Evolutionary conservation across 108 stramenopile genomes (phyloP), one percentile per base, ranked within the genome.

Genomic region (Nitzschia putrida): DNA sequence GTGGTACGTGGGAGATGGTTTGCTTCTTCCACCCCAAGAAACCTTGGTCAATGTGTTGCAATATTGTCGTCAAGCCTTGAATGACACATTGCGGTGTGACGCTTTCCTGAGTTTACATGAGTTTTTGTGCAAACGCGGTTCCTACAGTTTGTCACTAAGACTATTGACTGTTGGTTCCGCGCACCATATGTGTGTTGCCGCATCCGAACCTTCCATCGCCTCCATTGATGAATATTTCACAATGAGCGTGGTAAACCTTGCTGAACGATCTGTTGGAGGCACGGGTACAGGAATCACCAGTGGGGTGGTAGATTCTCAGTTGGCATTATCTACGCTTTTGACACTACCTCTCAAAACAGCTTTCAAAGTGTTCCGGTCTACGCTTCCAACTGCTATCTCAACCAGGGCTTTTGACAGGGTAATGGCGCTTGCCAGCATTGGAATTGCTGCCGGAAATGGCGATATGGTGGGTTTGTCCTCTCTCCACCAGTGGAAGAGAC

Each of bases 1-100:
- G 0, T 94, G 93, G 93, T 91, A 94, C 47, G 74, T 91, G 53
- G 93, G 90, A 26, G 93, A 94, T 74, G 93, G 93, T 37, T 87
- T 94, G 18, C 68, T 94, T 34, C 71, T 94, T 7, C 83, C 83
- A 38, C 93, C 89, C 26, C 21, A 57, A 34, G 87, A 86, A 54
- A 73, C 88, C 1, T 49, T 89, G 53, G 42, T 40, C 4, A 39
- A 64, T 11, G 72, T 79, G 40, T 63, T 89, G 64, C 61, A 80
- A 9, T 88, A 69, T 40, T 89, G 83, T 61, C 73, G 80, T 52
- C 72, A 76, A 25, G 57, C 80, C n/a, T 47, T 87, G 57, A 66
- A 59, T 3, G 29, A 72, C 11, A 57, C 61, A 26, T 59, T 61
- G 25, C 26, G 60, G 50, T 59, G 66, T 43, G 64, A 81, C 53